Conservation (phyloP, 129 eudicot genomes). For the Cynara cardunculus region DNA sequence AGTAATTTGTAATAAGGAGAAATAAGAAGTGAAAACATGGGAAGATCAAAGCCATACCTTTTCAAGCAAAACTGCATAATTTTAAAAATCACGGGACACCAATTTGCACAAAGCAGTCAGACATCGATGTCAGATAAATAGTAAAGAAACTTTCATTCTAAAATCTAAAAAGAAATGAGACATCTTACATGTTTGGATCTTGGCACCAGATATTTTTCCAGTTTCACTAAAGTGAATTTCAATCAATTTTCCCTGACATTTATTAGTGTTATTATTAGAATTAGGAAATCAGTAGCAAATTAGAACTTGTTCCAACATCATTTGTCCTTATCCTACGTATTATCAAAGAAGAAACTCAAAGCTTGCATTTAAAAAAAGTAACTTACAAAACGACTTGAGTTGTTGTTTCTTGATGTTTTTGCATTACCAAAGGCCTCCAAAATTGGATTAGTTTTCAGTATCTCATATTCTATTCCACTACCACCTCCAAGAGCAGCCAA, state of each 20-base stretch:
- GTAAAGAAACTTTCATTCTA: neutral
- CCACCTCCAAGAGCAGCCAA: conserved; percentile 99
- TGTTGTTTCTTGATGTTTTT: conserved; percentile 85
- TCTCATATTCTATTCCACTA: conserved; percentile 91
- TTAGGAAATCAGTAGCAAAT: neutral
- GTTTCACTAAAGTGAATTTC: conserved; percentile 98
- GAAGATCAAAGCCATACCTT: conserved; percentile 42
- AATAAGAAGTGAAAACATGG: neutral
- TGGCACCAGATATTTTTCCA: conserved; percentile 97
- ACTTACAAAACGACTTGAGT: conserved; percentile 98
- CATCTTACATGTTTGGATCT: conserved; percentile 89
- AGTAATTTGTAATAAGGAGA: conserved; percentile 2
- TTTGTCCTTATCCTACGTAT: neutral
- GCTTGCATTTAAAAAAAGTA: neutral
- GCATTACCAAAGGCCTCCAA: conserved; percentile 99
- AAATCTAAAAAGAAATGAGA: conserved; percentile 5
- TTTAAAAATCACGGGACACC: neutral
- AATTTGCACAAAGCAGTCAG: conserved; percentile 13
- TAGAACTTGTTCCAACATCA: conserved; percentile 11
- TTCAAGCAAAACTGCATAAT: conserved; percentile 76
- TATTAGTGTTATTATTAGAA: conserved; percentile 11
- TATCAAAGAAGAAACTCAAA: neutral
- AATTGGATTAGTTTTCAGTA: conserved; percentile 85
- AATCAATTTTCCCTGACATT: conserved; percentile 84
- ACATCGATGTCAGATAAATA: neutral